Base-by-base conservation (phyloP, 805 yeast species). In the Sugiyamaella smithiae region DNA sequence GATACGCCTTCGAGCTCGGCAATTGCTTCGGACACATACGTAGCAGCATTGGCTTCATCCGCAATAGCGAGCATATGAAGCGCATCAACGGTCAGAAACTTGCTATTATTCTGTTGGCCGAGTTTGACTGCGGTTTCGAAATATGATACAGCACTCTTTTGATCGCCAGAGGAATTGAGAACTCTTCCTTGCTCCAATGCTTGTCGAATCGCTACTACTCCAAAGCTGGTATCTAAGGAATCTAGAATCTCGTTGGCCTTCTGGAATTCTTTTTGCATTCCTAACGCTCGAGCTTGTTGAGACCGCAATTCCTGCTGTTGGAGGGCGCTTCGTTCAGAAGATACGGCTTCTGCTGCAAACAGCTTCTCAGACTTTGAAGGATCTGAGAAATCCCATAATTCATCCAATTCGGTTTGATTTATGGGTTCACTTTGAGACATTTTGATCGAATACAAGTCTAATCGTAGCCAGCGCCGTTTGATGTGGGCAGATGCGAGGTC, bases 31-130 rank as follows among this genome's bases (percentile, higher is more conserved):
- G 37, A n/a, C 9, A n/a, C 19, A 16, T 33, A 33, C 24, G 19
- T 24, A 4, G 17, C 40, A 29, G 20, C 46, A 6, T 42, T n/a
- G 20, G 20, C 46, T 16, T 25, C 38, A 29, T 42, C 35, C 11
- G 11, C 38, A 26, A 42, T 42, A 5, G 38, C 42, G 5, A 44
- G 31, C 28, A 44, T 44, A 25, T 16, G 47, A 33, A 16, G 37
- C 37, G 19, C 37, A n/a, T 33, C 37, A 8, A 33, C 37, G 7
- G n/a, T 8, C 14, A 33, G 16, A n/a, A 33, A 33, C 9, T 7
- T 8, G 19, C n/a, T 16, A 8, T n/a, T 33, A n/a, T 6, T 9
- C 11, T 26, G 7, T 26, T 11, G 29, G 11, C 29, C 29, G 9
- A 26, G 29, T 8, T 26, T 11, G 29, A 26, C 29, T 8, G 29